Conservation (phyloP, 2,329 filamentous ascomycete species). For the Monilinia fructigena region DNA sequence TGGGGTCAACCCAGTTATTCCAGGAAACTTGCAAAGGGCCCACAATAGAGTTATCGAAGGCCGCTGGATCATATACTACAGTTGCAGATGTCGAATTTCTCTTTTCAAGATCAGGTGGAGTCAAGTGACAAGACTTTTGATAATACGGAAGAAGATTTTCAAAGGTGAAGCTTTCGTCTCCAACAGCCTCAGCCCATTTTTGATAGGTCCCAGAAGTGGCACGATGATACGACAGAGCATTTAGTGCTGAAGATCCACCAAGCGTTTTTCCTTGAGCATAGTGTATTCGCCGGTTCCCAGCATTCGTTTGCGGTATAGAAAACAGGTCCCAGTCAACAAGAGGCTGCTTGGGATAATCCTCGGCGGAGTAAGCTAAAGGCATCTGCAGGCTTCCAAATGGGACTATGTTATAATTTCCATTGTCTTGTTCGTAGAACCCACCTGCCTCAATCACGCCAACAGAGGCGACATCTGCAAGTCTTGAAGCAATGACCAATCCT, state of each 20-base stretch:
- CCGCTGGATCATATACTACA: slow-evolving; percentile 30
- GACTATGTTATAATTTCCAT: slow-evolving; percentile 16
- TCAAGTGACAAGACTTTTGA: slow-evolving; percentile 38
- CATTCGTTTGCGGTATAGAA: slow-evolving; percentile 28
- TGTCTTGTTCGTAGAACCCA: slow-evolving; percentile 22
- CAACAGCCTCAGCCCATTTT: slow-evolving; percentile 46
- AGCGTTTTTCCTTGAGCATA: slow-evolving; percentile 41
- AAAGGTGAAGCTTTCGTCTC: slow-evolving; percentile 48
- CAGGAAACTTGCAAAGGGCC: slow-evolving; percentile 47
- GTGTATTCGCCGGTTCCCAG: slow-evolving; percentile 21
- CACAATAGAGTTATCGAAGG: slow-evolving; percentile 36
- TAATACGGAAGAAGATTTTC: slow-evolving; percentile 49
- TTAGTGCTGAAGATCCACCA: slow-evolving; percentile 37
- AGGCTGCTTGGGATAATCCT: slow-evolving; percentile 10
- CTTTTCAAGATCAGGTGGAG: slow-evolving; percentile 32
- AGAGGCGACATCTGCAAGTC: slow-evolving; percentile 23
- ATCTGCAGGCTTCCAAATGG: slow-evolving; percentile 2
- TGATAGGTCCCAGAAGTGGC: slow-evolving; percentile 37
- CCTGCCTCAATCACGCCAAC: slow-evolving; percentile 31
- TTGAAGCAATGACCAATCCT: slow-evolving; percentile 25
- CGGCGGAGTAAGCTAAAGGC: slow-evolving; percentile 18
- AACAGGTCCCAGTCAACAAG: slow-evolving; percentile 27
- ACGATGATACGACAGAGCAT: slow-evolving; percentile 13
- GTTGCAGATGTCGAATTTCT: slow-evolving; percentile 21
- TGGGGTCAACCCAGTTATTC: slow-evolving; percentile 39